Base-by-base conservation (phyloP, 306 rosid species). In the Biancaea sappan region DNA sequence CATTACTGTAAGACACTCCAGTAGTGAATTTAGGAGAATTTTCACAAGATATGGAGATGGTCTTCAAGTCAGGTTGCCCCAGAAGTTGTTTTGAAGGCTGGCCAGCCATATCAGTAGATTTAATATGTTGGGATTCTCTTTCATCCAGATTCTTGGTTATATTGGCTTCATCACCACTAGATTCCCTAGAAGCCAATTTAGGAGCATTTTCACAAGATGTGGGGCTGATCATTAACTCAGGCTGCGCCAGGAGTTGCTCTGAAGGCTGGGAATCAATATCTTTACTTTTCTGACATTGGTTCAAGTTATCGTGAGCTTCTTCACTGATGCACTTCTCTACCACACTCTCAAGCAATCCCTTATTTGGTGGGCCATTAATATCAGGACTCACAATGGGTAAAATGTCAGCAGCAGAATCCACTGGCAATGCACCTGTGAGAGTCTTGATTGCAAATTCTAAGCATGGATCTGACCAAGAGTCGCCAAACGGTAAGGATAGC, bases 381-480 rank as follows among this genome's bases (percentile, higher is more conserved):
- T 70, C 62, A 63, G 85, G 71, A 72, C 38, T 75, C 60, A 61
- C 40, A 65, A 59, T 72, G 74, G 87, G 74, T 47, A 70, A 65
- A 21, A 68, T 43, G 18, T 80, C 80, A n/a, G 73, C 56, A 35
- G 83, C 34, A 81, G 87, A 88, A 60, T 88, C 93, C 25, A 83
- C 78, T 3, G 96, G 97, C 75, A 88, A 88, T 83, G 84, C 88
- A 58, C 96, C 99, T 34, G 95, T 88, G 53, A 94, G 97, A 79
- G 95, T 94, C 84, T 92, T 94, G 81, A 90, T 72, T 13, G 99
- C 96, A 73, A 88, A 94, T 67, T 94, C 97, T 65, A 91, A 82
- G 87, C 99, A 91, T 31, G 97, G 96, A 72, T 94, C 99, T 25
- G 93, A 87, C 96, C 97, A 94, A 58, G 88, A 82, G 84, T 88